Evolutionary conservation across 805 yeast species (phyloP), one percentile per base, ranked within the genome.

Genomic region (Saccharomyces eubayanus): DNA sequence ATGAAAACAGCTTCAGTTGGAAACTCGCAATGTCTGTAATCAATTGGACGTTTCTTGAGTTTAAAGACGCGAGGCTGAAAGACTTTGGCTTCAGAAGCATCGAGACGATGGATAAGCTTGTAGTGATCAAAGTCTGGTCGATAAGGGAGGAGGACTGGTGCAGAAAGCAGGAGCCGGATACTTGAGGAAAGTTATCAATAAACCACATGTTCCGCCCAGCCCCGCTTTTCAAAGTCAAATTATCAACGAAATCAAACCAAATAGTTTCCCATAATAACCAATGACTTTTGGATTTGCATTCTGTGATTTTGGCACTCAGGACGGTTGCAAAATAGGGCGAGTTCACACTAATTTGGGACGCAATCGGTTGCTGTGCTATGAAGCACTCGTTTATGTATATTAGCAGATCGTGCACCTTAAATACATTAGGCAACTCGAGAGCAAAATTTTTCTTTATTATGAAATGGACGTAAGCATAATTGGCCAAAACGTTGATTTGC

Each of bases 181-280:
- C 49, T 28, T 53, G 53, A 3, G 58, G 53, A 28, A 49, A 50
- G 27, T 55, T 49, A 2, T 55, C 58, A 48, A 51, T 55, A 20
- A 57, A 56, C 55, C 56, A 52, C 10, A 47, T 30, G 28, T 55
- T 54, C 10, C 51, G 47, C 24, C 3, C 20, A 11, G 45, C 51
- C 41, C 48, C 50, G 52, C 46, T 49, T 54, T 16, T 51, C 52
- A 31, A 47, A 46, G 29, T 53, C 31, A 57, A 40, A 28, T 36
- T 53, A 31, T 55, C 55, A 10, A 64, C 50, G 41, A 62, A 60
- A 27, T 62, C 63, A 48, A 63, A 62, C 69, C 69, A 65, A 3
- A 65, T 58, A 2, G 62, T 51, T 47, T 63, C 62, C 51, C 62
- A 51, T 21, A 65, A 48, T 21, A 59, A 43, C 69, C 69, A 65